Base-by-base conservation (phyloP, 1,284 basidiomycete species). In the Inonotus obliquus region DNA sequence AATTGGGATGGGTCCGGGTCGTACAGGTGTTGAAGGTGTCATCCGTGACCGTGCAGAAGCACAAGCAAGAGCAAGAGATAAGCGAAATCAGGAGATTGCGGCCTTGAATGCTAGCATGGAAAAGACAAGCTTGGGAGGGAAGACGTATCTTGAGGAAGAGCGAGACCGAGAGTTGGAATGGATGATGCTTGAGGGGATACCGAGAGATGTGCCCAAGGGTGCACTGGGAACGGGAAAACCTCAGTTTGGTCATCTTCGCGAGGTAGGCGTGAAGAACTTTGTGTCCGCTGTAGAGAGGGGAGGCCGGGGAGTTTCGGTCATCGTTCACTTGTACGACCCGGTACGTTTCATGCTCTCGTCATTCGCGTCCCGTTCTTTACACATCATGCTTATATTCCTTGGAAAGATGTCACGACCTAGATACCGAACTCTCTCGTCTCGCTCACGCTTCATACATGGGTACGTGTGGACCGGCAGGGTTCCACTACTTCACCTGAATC, bases 1-100 rank as follows among this genome's bases (percentile, higher is more conserved):
- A 83, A 88, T 91, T 62, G 89, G 89, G n/a, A 88, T 92, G 87
- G 89, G 86, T 5, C 87, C 87, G 7, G 90, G 90, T 1, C 79
- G 91, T 25, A 92, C 90, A 3, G 90, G 90, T 29, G 90, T 92
- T 54, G 92, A 92, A 67, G 91, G 90, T 39, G 91, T 92, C 63
- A 89, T 92, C 62, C 81, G 89, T 29, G 90, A 92, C 72, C 79
- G 83, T 41, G 79, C 85, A 62, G 90, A 92, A 69, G 87, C 87
- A 1, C 79, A 76, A n/a, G 72, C 75, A 44, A 69, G 83, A 29
- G 77, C 81, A 52, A 77, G 79, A 14, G 77, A 79, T 23, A 81
- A 79, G 65, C 75, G 76, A 17, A 75, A 75, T 6, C 73, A 73
- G 32, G 83, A 87, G 58, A 70, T 84, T 17, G 76, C 79, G 25